Percentiles rank a stretch among this genome's conserved stretches.
Evolutionary conservation across 208 protist genomes (phyloP).

Genomic region (Trypanosoma avium): DNA sequence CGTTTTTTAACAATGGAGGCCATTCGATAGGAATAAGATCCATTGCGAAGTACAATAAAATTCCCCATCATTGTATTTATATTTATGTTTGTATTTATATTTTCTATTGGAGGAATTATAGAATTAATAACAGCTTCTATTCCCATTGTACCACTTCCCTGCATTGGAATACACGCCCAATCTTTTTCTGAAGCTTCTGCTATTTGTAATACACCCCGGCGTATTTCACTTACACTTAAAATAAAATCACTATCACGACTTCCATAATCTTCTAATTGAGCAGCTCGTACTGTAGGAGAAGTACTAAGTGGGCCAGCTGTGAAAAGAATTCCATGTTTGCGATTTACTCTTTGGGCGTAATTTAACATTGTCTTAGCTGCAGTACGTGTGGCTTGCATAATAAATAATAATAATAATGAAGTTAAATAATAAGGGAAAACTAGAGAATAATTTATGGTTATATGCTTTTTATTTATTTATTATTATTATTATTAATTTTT

Average conservation of each 20-base stretch:
- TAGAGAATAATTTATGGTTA: too few relatives aligned
- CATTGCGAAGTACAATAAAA: conserved; percentile 60
- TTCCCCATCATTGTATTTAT: neutral
- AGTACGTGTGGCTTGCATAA: conserved; percentile 1
- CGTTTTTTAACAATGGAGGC: conserved; percentile 39
- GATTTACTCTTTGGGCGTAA: conserved; percentile 27
- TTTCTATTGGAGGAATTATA: conserved; percentile 28
- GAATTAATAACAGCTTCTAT: conserved; percentile 52
- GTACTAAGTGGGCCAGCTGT: conserved; percentile 58
- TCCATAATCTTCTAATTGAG: conserved; percentile 61
- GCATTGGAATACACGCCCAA: conserved; percentile 51
- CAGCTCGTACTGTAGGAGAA: conserved; percentile 39
- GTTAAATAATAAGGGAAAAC: too few relatives aligned
- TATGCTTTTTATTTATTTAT: too few relatives aligned
- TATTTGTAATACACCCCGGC: conserved; percentile 36
- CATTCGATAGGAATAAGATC: conserved; percentile 61
- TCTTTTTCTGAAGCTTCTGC: conserved; percentile 24
- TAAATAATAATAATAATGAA: neutral
- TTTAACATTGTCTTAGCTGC: conserved; percentile 7
- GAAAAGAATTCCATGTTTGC: conserved; percentile 49
- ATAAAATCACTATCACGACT: conserved; percentile 58
- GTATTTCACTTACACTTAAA: conserved; percentile 34
- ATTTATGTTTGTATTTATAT: neutral
- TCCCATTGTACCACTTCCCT: conserved; percentile 61
- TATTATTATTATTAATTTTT: too few relatives aligned